Percentiles rank a stretch among this genome's conserved stretches.
Conservation (phyloP, 148 eudicot species). For the Dysphania ambrosioides region DNA sequence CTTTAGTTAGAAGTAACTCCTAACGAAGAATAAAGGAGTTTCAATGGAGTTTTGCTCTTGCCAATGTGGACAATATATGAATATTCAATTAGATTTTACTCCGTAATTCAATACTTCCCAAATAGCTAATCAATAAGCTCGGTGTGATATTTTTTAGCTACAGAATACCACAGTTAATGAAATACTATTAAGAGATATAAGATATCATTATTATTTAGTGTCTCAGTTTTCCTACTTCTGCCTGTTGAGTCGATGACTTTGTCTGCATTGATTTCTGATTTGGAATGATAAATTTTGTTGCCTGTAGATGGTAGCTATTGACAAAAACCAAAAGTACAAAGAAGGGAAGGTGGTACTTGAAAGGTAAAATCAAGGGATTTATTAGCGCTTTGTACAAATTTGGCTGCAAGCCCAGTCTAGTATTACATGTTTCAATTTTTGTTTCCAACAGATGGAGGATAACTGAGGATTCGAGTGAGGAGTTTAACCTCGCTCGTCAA, state of each 20-base stretch:
- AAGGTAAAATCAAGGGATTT: slow-evolving; percentile 24
- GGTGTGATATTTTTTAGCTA: no score
- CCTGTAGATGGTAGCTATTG: slow-evolving; percentile 38
- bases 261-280: no score
- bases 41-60: not conserved
- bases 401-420: not conserved
- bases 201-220: no score
- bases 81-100: no score
- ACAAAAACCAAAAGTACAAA: slow-evolving; percentile 47
- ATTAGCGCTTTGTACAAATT: not conserved
- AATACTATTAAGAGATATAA: no score
- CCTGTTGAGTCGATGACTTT: no score
- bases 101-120: no score
- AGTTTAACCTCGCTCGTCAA: slow-evolving; percentile 25
- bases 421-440: not conserved
- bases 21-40: not conserved
- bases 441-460: slow-evolving; percentile 40
- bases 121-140: no score
- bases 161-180: no score
- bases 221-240: no score
- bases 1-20: no score
- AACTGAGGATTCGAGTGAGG: slow-evolving; percentile 35
- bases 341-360: slow-evolving; percentile 71
- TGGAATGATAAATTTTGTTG: not conserved
- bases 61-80: no score